Conservation (phyloP, 257 asterid species). For the Ballota nigra region DNA sequence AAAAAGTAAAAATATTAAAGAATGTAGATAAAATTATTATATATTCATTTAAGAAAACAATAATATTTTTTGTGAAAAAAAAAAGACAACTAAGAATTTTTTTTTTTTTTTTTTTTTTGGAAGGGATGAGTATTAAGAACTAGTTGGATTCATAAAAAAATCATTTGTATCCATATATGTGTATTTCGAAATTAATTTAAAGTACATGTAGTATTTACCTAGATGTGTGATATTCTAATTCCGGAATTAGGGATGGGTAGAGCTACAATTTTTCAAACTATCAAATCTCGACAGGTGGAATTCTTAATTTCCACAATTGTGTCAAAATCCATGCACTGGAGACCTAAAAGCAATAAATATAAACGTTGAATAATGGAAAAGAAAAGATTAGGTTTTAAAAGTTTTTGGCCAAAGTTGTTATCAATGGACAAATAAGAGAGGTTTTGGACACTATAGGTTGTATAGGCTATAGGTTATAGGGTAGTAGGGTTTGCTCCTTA, state of each 20-base stretch:
- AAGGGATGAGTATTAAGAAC: no score
- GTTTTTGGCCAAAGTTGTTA: constrained; percentile 16
- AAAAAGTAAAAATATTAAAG: no score
- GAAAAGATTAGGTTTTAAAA: constrained; percentile 13
- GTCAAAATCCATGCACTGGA: constrained; percentile 25
- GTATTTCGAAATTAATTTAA: no score
- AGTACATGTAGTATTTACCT: no score
- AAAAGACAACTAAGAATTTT: no score
- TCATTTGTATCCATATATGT: no score
- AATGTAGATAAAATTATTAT: no score
- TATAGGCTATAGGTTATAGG: constrained; percentile 10
- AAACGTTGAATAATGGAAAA: constrained; percentile 11
- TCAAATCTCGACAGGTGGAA: constrained; percentile 4
- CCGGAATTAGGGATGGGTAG: background rate
- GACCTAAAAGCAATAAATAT: constrained; percentile 9
- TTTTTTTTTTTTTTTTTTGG: no score
- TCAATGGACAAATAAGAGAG: background rate
- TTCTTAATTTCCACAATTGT: background rate
- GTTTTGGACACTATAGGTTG: constrained; percentile 1
- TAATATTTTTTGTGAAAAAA: no score
- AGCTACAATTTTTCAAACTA: background rate
- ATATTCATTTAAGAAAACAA: no score
- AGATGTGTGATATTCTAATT: no score
- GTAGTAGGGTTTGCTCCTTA: constrained; percentile 6
- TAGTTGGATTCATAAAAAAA: no score